Evolutionary conservation across 2,329 filamentous ascomycete genomes (phyloP), one percentile per base, ranked within the genome.

Genomic region (Diaporthe batatas): DNA sequence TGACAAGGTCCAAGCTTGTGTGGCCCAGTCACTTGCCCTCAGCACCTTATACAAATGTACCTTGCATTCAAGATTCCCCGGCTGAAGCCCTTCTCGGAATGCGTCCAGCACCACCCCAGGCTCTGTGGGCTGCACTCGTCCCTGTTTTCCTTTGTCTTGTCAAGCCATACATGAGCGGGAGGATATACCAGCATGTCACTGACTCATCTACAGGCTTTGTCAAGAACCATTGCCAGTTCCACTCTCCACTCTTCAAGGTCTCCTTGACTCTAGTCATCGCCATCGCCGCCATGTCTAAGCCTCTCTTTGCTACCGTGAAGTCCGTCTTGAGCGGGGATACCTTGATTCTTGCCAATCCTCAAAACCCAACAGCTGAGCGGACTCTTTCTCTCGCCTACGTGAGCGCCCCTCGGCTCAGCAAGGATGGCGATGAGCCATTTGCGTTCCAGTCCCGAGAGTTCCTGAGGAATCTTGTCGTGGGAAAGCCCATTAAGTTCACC

Each of bases 401-500:
- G 77, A 93, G 92, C 73, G 95, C 95, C 65, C 96, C 96, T 4
- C 92, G 95, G 80, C 82, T 98, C 82, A 92, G 89, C 85, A 92
- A 94, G 83, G 95, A 98, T 78, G 95, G 94, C 72, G 96, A 98
- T 79, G 95, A 98, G 89, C 91, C 93, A 49, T 97, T 93, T 80
- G 95, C 94, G 73, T 99, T 98, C 83, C 93, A 96, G 83, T 98
- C 96, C 74, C 94, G 96, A 80, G 96, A 99, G 84, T 96, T 93
- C 82, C 89, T 99, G 75, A 93, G 96, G 79, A 91, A 92, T 77
- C 87, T 95, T 68, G 88, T 92, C 53, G 93, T 98, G 72, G 96
- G 96, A 80, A 98, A 98, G 83, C 89, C 92, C 36, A 88, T 99
- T 75, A 91, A 95, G 78, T 98, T 96, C 86, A 91, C 91, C 73